Conservation (phyloP, 176 grass and related monocot species). For the Puya raimondii region DNA sequence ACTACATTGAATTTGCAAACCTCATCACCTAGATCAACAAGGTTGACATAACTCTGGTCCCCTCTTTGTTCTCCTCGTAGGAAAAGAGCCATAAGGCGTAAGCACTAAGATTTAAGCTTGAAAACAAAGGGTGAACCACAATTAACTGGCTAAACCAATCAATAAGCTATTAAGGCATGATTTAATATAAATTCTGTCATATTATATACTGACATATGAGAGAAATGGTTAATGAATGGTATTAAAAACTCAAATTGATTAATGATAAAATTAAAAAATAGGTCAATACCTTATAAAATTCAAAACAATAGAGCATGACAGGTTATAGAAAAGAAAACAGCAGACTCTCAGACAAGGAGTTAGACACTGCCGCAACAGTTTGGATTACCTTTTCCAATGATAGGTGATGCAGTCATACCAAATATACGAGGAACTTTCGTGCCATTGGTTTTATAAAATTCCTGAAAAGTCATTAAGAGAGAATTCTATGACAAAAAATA, state of each 20-base stretch:
- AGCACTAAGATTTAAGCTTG: too few relatives aligned
- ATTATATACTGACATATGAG: background rate
- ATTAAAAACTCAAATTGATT: background rate
- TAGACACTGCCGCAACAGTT: background rate
- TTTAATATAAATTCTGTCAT: background rate
- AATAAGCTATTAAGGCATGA: background rate
- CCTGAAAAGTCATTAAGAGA: constrained; percentile 41
- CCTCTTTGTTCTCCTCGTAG: too few relatives aligned
- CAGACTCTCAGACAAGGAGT: background rate
- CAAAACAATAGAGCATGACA: background rate
- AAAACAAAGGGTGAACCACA: too few relatives aligned
- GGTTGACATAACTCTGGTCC: background rate
- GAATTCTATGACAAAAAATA: constrained; percentile 4
- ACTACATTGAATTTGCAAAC: background rate
- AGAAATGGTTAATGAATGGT: background rate
- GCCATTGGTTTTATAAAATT: constrained; percentile 50
- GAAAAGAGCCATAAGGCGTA: too few relatives aligned
- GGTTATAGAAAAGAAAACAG: background rate
- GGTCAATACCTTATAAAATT: background rate
- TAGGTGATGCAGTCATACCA: constrained; percentile 95
- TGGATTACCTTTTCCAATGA: constrained; percentile 79
- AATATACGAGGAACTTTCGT: constrained; percentile 67
- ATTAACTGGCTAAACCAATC: too few relatives aligned
- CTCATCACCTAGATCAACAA: background rate
- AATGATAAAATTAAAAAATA: background rate